Evolutionary conservation across 768 basidiomycete genomes (phyloP).

Genomic region (Mycena floridula): DNA sequence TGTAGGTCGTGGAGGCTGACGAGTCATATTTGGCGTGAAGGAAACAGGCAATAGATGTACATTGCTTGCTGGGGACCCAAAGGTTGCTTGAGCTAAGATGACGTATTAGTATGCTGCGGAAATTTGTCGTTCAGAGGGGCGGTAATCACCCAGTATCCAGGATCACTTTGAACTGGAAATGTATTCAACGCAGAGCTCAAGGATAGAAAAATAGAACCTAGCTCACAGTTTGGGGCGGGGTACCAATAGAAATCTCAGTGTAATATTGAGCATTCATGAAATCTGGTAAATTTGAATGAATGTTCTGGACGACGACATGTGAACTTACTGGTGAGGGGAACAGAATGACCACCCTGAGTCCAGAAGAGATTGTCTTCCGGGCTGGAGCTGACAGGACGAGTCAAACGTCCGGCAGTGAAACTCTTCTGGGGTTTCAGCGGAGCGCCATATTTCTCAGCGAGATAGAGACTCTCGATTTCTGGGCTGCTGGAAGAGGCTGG

Average conservation of each 20-base stretch:
- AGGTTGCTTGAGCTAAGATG: constrained; percentile 74
- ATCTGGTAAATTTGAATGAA: constrained; percentile 41
- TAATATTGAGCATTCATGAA: constrained; percentile 99
- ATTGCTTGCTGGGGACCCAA: constrained; percentile 82
- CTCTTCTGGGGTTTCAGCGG: constrained; percentile 40
- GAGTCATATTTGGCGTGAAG: constrained; percentile 92
- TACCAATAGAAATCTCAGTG: constrained; percentile 78
- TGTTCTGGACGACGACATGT: constrained; percentile 1
- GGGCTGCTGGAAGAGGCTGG: constrained; percentile 56
- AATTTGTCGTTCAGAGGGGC: background rate
- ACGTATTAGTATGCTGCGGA: constrained; percentile 4
- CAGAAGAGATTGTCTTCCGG: constrained; percentile 64
- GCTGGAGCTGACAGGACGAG: constrained; percentile 44
- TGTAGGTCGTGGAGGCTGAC: constrained; percentile 72
- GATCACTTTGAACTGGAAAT: constrained; percentile 79
- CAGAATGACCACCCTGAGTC: constrained; percentile 84
- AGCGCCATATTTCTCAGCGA: constrained; percentile 91
- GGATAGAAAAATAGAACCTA: background rate
- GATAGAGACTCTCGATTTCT: constrained; percentile 70
- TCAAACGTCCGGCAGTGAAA: constrained; percentile 68
- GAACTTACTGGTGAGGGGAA: constrained; percentile 83
- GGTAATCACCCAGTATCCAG: constrained; percentile 93
- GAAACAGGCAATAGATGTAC: constrained; percentile 90
- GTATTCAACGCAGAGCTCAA: constrained; percentile 3
- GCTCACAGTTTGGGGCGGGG: constrained; percentile 74